A percentile compares a stretch with the other conserved stretches of the same genome.
phyloP scores from a whole-genome alignment of 129 eudicot species.

The Helianthus tuberosus region DNA sequence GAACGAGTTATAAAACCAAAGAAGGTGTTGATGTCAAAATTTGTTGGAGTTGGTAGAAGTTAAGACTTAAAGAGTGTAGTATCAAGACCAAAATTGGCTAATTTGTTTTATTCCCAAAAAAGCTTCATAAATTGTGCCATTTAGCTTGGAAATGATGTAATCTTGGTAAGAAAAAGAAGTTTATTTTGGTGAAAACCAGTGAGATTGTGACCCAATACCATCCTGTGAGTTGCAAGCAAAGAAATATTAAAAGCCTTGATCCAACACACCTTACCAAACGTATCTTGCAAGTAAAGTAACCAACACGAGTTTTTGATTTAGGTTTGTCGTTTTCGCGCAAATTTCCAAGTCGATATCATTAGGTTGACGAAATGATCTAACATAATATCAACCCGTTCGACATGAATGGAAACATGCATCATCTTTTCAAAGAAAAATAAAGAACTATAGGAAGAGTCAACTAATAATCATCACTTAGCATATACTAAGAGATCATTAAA shows the following conservation, averaged over 20 bases:
- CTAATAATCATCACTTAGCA: conserved; percentile 12
- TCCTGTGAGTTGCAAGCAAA: conserved; percentile 37
- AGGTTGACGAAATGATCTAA: background rate
- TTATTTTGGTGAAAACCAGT: conserved; percentile 24
- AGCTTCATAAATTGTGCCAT: background rate
- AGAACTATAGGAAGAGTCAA: conserved; percentile 11
- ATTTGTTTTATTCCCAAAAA: background rate
- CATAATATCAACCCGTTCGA: background rate
- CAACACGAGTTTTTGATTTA: background rate
- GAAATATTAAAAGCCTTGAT: conserved; percentile 16
- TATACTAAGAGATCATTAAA: conserved; percentile 23
- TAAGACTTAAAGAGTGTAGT: background rate
- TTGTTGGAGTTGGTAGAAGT: background rate
- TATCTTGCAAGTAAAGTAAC: conserved; percentile 23
- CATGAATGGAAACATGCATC: background rate
- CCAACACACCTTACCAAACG: conserved; percentile 27
- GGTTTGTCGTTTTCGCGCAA: background rate
- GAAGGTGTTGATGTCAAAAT: background rate
- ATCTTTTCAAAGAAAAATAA: conserved; percentile 9
- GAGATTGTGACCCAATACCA: conserved; percentile 37
- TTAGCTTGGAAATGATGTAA: conserved; percentile 19
- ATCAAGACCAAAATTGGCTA: background rate
- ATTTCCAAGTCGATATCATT: conserved; percentile 5
- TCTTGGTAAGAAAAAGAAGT: conserved; percentile 19
- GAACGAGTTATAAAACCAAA: background rate